Percentiles rank a stretch among this genome's conserved stretches.
These are phyloP conservation scores for Cryptosporidium sp. DNA, from an alignment of 169 alveolate genomes.

Conservation along the genomic window DNA sequence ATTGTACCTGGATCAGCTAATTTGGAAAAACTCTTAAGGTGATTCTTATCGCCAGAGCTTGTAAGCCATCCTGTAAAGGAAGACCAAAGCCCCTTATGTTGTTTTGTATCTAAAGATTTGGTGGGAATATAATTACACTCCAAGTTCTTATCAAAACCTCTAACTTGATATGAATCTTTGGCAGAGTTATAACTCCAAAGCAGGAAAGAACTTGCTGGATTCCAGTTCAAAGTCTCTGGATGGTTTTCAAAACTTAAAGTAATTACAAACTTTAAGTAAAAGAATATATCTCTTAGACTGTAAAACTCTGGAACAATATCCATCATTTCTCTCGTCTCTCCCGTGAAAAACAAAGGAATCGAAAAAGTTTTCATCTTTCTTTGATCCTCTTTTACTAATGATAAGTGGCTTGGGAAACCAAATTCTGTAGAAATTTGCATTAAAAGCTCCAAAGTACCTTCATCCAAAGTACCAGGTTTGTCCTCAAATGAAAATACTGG, in stretches of 20 bases:
- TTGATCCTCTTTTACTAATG: background rate
- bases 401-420: constrained; percentile 28
- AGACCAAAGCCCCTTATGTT: constrained; percentile 58
- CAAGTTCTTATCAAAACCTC: constrained; percentile 60
- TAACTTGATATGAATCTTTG: constrained; percentile 56
- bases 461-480: constrained; percentile 52
- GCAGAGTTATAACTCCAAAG: constrained; percentile 28
- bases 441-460: constrained; percentile 48
- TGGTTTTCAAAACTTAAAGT: constrained; percentile 18
- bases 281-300: constrained; percentile 74
- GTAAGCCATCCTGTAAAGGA: constrained; percentile 73
- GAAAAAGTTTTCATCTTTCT: constrained; percentile 2
- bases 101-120: background rate
- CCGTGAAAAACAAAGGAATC: constrained; percentile 41
- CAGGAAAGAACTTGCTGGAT: constrained; percentile 5
- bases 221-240: constrained; percentile 61
- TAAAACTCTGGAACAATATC: constrained; percentile 77
- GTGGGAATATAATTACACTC: constrained; percentile 40
- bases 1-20: constrained; percentile 47
- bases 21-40: constrained; percentile 16
- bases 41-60: constrained; percentile 31
- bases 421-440: constrained; percentile 40
- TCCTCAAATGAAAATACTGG: constrained; percentile 52
- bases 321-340: constrained; percentile 44
- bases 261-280: constrained; percentile 67